phyloP scores from a whole-genome alignment of 2,329 filamentous ascomycete genomes.

The Trichoderma citrinoviride region DNA sequence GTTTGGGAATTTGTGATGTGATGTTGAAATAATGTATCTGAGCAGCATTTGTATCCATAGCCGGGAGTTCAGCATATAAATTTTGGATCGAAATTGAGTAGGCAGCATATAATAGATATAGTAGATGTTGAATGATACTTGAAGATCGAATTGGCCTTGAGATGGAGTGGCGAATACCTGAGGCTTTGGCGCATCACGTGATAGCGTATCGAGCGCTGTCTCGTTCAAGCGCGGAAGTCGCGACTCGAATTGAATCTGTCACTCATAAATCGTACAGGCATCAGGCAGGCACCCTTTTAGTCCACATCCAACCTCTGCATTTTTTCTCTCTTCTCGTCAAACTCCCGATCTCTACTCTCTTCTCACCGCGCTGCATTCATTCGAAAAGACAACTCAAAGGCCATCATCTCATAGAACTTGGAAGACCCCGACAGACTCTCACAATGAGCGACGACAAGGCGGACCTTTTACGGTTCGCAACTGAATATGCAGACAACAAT shows the following conservation, averaged over 20 bases:
- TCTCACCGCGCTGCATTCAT: background rate
- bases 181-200: background rate
- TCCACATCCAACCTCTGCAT: background rate
- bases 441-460: slow-evolving; percentile 41
- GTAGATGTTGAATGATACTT: background rate
- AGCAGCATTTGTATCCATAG: background rate
- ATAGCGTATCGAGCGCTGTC: background rate
- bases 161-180: background rate
- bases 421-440: background rate
- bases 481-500: slow-evolving; percentile 59
- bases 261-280: background rate
- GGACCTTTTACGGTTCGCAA: slow-evolving; percentile 52
- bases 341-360: background rate
- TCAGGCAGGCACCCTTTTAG: background rate
- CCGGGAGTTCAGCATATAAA: background rate
- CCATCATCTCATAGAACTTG: background rate
- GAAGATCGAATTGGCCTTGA: background rate
- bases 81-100: background rate
- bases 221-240: background rate
- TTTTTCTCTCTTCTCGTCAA: background rate
- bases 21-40: no score
- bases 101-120: background rate
- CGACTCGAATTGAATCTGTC: background rate
- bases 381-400: background rate
- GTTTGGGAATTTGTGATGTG: background rate